These are phyloP conservation scores for Volvox carteri DNA, from an alignment of 163 green algal genomes.

Conservation along the genomic window DNA sequence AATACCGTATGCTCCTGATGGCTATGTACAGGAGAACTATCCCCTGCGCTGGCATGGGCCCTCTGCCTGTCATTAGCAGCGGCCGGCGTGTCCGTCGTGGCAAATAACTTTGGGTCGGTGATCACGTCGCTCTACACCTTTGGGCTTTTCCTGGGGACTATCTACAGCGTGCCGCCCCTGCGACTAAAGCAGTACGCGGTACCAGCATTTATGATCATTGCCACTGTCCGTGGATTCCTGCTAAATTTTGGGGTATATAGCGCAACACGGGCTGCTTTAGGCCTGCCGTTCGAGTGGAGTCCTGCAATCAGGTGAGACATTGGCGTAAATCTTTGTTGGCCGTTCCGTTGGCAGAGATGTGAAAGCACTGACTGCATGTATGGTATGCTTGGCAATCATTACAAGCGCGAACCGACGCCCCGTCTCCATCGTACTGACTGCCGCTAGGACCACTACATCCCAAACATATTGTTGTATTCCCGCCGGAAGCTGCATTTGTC, in stretches of 20 bases:
- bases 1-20: not conserved
- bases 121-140: constrained; percentile 95
- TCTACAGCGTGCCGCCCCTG: constrained; percentile 97
- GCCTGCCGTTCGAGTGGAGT: constrained; percentile 88
- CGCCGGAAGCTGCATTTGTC: too few relatives aligned
- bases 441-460: too few relatives aligned
- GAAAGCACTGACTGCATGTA: too few relatives aligned
- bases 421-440: too few relatives aligned
- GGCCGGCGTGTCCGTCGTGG: constrained; percentile 81
- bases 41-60: constrained; percentile 80
- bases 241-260: constrained; percentile 99
- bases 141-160: constrained; percentile 95
- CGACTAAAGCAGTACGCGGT: constrained; percentile 95
- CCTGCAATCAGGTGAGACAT: constrained; percentile 82
- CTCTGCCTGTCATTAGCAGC: constrained; percentile 82
- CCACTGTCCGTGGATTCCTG: constrained; percentile 96
- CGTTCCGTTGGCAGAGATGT: too few relatives aligned
- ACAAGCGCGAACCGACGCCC: too few relatives aligned
- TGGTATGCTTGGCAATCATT: too few relatives aligned
- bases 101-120: constrained; percentile 90
- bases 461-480: too few relatives aligned
- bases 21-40: constrained; percentile 85
- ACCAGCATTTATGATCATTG: constrained; percentile 98
- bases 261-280: constrained; percentile 91
- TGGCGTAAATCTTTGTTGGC: too few relatives aligned